Evolutionary conservation across 2,329 filamentous ascomycete genomes (phyloP).

Genomic region (Bipolaris oryzae): DNA sequence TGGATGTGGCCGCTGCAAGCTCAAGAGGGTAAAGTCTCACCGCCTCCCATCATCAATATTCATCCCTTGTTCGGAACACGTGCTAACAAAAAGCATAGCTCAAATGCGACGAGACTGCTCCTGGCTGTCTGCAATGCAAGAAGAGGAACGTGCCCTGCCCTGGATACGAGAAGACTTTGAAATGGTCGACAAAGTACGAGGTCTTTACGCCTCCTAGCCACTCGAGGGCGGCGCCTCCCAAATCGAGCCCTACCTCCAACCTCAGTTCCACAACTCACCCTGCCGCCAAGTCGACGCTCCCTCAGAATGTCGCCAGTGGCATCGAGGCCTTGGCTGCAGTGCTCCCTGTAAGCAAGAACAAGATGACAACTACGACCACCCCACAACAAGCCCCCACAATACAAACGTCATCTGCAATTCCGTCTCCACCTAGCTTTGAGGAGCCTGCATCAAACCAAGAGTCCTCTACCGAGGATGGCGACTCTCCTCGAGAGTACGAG

Average conservation of each 20-base stretch:
- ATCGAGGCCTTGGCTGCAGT: slow-evolving; percentile 48
- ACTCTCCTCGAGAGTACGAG: slow-evolving; percentile 33
- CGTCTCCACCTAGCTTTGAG: slow-evolving; percentile 30
- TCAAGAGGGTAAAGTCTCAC: slow-evolving; percentile 38
- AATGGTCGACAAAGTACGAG: slow-evolving; percentile 58
- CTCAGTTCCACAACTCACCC: slow-evolving; percentile 13
- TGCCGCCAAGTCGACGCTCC: slow-evolving; percentile 23
- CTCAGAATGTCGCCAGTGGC: slow-evolving; percentile 40
- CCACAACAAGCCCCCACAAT: slow-evolving; percentile 17
- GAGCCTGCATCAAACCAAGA: slow-evolving; percentile 25
- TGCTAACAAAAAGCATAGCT: slow-evolving; percentile 38
- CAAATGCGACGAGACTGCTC: slow-evolving; percentile 55
- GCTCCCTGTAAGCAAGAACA: slow-evolving; percentile 40
- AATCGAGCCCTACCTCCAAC: slow-evolving; percentile 16
- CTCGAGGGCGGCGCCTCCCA: slow-evolving; percentile 30
- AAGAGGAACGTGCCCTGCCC: slow-evolving; percentile 53
- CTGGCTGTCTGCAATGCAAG: slow-evolving; percentile 52
- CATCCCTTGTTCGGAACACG: neutral
- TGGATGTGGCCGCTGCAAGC: slow-evolving; percentile 44
- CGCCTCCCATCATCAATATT: neutral
- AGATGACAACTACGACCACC: slow-evolving; percentile 16
- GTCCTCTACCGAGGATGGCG: slow-evolving; percentile 34
- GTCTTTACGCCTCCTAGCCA: slow-evolving; percentile 46
- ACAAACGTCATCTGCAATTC: slow-evolving; percentile 25
- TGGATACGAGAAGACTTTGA: slow-evolving; percentile 55